phyloP scores from a whole-genome alignment of 768 basidiomycete genomes.

The Pulveroboletus sp. region DNA sequence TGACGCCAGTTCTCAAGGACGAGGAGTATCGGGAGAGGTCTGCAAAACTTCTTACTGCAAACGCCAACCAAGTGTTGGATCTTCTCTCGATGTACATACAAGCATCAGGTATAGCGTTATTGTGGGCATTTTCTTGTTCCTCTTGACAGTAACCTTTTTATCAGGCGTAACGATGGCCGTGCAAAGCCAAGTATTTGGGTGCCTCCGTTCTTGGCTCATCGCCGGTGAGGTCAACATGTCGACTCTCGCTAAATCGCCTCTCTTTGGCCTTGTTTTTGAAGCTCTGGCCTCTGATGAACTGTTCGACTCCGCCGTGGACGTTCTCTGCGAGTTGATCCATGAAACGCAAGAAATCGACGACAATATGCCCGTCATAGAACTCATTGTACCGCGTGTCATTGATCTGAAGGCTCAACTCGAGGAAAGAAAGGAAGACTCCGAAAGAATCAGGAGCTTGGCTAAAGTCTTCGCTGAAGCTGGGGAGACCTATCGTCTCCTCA shows the following conservation, averaged over 20 bases:
- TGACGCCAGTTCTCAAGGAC: constrained; percentile 44
- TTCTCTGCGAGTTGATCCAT: constrained; percentile 91
- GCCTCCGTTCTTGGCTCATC: constrained; percentile 81
- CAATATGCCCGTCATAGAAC: constrained; percentile 82
- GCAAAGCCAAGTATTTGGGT: constrained; percentile 77
- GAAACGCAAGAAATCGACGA: constrained; percentile 98
- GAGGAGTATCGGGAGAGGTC: constrained; percentile 66
- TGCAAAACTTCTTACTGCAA: constrained; percentile 57
- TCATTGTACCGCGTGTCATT: constrained; percentile 84
- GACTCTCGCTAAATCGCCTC: constrained; percentile 65
- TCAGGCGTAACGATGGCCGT: constrained; percentile 80
- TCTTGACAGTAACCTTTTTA: background rate
- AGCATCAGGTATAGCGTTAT: constrained; percentile 63
- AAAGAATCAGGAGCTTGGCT: constrained; percentile 84
- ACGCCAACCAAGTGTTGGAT: constrained; percentile 67
- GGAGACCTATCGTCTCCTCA: constrained; percentile 86
- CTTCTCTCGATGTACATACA: constrained; percentile 84
- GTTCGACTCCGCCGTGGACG: constrained; percentile 92
- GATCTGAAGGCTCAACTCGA: constrained; percentile 60
- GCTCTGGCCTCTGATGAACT: constrained; percentile 78
- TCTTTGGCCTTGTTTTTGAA: constrained; percentile 79
- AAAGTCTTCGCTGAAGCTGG: constrained; percentile 96
- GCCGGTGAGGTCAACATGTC: constrained; percentile 75
- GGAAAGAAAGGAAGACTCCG: constrained; percentile 68
- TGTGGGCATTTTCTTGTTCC: background rate